Percentiles rank a stretch among this genome's conserved stretches.
Conservation (phyloP, 1,139 yeast species). For the Zygosaccharomyces pseudobailii region DNA sequence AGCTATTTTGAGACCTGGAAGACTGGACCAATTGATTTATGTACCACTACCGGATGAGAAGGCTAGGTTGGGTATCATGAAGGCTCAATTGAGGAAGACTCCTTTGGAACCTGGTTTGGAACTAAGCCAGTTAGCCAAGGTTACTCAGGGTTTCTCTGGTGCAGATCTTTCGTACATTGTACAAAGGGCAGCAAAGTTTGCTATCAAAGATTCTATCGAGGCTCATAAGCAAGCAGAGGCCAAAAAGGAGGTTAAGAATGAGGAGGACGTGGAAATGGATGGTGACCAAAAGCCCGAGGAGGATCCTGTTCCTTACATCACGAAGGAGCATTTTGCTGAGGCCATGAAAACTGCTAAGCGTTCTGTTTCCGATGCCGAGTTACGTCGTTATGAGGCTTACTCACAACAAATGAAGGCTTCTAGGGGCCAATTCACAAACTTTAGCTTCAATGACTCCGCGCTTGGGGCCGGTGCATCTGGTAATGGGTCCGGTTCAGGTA, state of each 20-base stretch:
- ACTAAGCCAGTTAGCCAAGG: conserved; percentile 81
- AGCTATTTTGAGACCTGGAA: conserved; percentile 97
- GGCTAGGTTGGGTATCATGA: conserved; percentile 87
- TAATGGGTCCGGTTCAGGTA: conserved; percentile 22
- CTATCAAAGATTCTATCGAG: conserved; percentile 95
- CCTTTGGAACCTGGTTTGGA: conserved; percentile 97
- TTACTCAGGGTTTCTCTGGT: conserved; percentile 96
- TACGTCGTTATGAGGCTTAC: conserved; percentile 97
- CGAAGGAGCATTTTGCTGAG: conserved; percentile 91
- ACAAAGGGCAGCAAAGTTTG: conserved; percentile 97
- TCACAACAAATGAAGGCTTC: conserved; percentile 96
- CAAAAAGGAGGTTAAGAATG: conserved; percentile 54
- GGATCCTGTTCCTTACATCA: conserved; percentile 94
- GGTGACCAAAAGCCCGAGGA: conserved; percentile 53
- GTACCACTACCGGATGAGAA: conserved; percentile 96
- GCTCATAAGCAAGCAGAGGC: conserved; percentile 59
- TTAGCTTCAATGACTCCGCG: conserved; percentile 59
- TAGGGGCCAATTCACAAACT: conserved; percentile 83
- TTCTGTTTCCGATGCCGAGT: conserved; percentile 93
- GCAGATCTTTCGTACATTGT: conserved; percentile 97
- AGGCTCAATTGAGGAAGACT: conserved; percentile 96
- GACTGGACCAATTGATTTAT: conserved; percentile 96
- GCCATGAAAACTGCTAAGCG: conserved; percentile 99
- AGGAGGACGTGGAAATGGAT: conserved; percentile 40
- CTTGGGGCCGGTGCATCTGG: conserved; percentile 41